Percentiles rank a stretch among this genome's conserved stretches.
These are phyloP conservation scores for Letharia columbiana DNA, from an alignment of 495 filamentous ascomycete species.

Conservation along the genomic window DNA sequence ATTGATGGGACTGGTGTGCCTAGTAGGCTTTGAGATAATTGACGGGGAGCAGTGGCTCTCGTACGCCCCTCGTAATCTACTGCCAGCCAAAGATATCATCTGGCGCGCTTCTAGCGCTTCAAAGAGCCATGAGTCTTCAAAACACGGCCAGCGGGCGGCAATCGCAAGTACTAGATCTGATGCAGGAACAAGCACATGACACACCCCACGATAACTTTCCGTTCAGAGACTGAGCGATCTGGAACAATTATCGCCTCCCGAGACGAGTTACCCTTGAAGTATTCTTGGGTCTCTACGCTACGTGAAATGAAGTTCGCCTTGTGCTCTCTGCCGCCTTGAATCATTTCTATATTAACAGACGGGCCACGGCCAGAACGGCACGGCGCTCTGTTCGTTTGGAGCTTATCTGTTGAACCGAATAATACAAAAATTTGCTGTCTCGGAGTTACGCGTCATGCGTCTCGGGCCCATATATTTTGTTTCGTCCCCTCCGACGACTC, in stretches of 20 bases:
- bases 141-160: not conserved
- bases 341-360: not conserved
- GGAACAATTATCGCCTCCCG: not conserved
- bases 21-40: no score
- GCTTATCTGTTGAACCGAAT: not conserved
- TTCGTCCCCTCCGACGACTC: not conserved
- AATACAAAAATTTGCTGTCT: not conserved
- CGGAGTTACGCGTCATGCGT: not conserved
- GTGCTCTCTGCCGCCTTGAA: not conserved
- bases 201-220: conserved; percentile 1
- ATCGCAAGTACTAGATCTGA: not conserved
- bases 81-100: not conserved
- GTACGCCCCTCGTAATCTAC: not conserved
- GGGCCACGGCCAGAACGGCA: not conserved
- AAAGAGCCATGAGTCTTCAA: not conserved
- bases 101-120: not conserved
- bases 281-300: not conserved
- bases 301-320: not conserved
- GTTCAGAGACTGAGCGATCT: not conserved
- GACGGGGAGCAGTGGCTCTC: not conserved
- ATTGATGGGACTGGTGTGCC: not conserved
- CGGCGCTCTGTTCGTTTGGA: not conserved
- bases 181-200: not conserved
- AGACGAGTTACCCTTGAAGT: not conserved
- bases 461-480: not conserved